Conservation (phyloP, 495 filamentous ascomycete species). For the Parmelia sp. region DNA sequence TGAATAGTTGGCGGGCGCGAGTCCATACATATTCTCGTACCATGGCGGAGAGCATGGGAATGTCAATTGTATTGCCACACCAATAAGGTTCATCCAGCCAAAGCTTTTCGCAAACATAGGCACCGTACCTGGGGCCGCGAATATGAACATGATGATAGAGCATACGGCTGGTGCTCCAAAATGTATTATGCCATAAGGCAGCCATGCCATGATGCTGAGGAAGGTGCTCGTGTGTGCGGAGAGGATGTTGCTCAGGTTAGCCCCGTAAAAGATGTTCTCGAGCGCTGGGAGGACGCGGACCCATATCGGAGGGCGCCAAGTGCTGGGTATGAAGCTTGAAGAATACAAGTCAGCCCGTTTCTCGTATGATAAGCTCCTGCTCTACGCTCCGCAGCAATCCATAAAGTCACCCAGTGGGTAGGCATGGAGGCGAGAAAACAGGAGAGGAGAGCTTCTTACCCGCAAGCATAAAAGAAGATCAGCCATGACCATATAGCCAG, state of each 20-base stretch:
- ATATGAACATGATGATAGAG: conserved; percentile 73
- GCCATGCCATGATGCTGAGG: conserved; percentile 82
- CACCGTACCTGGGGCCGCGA: conserved; percentile 74
- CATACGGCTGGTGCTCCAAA: conserved; percentile 75
- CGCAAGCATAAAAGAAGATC: conserved; percentile 81
- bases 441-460: conserved; percentile 51
- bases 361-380: not conserved
- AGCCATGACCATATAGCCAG: conserved; percentile 79
- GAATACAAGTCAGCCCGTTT: conserved; percentile 17
- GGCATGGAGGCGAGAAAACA: not conserved
- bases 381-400: conserved; percentile 1
- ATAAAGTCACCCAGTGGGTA: not conserved
- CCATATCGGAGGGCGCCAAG: conserved; percentile 86
- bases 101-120: conserved; percentile 81
- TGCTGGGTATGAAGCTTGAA: conserved; percentile 71
- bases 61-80: conserved; percentile 75
- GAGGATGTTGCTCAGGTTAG: conserved; percentile 91
- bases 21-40: conserved; percentile 87
- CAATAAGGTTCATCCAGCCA: conserved; percentile 84
- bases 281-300: conserved; percentile 90
- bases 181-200: conserved; percentile 87
- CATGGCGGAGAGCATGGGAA: conserved; percentile 93
- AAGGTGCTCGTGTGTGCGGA: conserved; percentile 76
- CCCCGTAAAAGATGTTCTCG: conserved; percentile 94
- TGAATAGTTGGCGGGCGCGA: conserved; percentile 84